Percentiles rank a stretch among this genome's conserved stretches.
Evolutionary conservation across 371 early-diverging fungal species (phyloP).

Genomic region (Mucor lusitanicus): DNA sequence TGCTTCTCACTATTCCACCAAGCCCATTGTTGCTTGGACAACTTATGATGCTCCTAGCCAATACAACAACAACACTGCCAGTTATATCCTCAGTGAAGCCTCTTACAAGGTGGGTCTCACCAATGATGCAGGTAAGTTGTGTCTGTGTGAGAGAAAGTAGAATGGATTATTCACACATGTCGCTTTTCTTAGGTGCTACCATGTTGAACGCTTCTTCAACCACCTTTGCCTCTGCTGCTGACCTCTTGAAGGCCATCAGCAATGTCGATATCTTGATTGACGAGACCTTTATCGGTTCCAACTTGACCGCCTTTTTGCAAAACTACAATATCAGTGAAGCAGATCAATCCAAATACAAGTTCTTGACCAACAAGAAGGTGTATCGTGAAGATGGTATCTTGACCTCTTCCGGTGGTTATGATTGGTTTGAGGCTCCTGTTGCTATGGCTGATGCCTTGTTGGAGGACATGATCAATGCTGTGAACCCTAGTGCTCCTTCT

Average conservation of each 20-base stretch:
- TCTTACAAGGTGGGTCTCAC: constrained; percentile 64
- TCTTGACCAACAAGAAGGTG: constrained; percentile 61
- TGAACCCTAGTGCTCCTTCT: constrained; percentile 60
- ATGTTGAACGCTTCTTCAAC: constrained; percentile 15
- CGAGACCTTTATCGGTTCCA: constrained; percentile 61
- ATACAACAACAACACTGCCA: constrained; percentile 69
- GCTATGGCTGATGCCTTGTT: constrained; percentile 70
- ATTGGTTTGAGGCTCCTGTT: constrained; percentile 76
- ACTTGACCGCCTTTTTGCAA: constrained; percentile 48
- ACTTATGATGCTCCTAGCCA: constrained; percentile 60
- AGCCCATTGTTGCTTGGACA: constrained; percentile 74
- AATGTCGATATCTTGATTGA: constrained; percentile 74
- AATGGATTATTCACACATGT: not conserved
- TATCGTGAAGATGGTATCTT: constrained; percentile 71
- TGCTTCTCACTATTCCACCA: constrained; percentile 47
- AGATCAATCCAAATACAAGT: constrained; percentile 55
- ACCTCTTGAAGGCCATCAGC: constrained; percentile 57
- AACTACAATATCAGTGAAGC: constrained; percentile 54
- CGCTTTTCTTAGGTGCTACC: constrained; percentile 6
- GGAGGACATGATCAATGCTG: constrained; percentile 68
- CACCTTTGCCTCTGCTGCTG: constrained; percentile 40
- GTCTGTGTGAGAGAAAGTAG: not conserved
- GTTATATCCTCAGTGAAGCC: constrained; percentile 62
- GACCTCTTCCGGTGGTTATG: constrained; percentile 61
- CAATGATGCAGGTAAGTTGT: constrained; percentile 60